phyloP scores from a whole-genome alignment of 2,329 filamentous ascomycete species.

The Fusarium tanahbumbuense region DNA sequence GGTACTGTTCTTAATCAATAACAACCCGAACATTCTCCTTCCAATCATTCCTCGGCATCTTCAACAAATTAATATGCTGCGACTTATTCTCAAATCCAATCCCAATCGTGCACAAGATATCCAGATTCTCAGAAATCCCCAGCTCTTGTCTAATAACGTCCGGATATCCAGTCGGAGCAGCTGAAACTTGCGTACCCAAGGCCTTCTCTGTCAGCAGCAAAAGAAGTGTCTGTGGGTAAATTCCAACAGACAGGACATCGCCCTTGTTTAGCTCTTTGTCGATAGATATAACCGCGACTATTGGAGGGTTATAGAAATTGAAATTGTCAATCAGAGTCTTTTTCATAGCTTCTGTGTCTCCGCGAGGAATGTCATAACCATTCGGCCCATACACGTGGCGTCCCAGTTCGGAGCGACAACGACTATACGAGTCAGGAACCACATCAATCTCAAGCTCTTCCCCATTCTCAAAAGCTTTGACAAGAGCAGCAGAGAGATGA shows the following conservation, averaged over 20 bases:
- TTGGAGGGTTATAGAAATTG: slow-evolving; percentile 32
- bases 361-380: slow-evolving; percentile 25
- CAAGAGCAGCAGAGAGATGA: not conserved
- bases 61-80: slow-evolving; percentile 11
- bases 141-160: slow-evolving; percentile 15
- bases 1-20: not conserved
- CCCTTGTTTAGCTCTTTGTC: slow-evolving; percentile 2
- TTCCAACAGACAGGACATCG: slow-evolving; percentile 30
- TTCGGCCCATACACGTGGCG: slow-evolving; percentile 24
- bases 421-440: slow-evolving; percentile 21
- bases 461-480: not conserved
- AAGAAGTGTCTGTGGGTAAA: slow-evolving; percentile 33
- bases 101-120: slow-evolving; percentile 16
- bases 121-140: not conserved
- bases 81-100: slow-evolving; percentile 25
- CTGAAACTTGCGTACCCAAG: slow-evolving; percentile 22
- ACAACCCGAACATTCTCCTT: slow-evolving; percentile 16
- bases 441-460: not conserved
- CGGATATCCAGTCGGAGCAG: slow-evolving; percentile 17
- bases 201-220: slow-evolving; percentile 25
- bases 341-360: slow-evolving; percentile 14
- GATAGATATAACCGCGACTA: slow-evolving; percentile 25
- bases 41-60: slow-evolving; percentile 28
- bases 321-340: slow-evolving; percentile 28
- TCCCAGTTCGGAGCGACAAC: slow-evolving; percentile 28